Evolutionary conservation across 2,329 filamentous ascomycete species (phyloP), one percentile per base, ranked within the genome.

Genomic region (Penicillium fuscoglaucum): DNA sequence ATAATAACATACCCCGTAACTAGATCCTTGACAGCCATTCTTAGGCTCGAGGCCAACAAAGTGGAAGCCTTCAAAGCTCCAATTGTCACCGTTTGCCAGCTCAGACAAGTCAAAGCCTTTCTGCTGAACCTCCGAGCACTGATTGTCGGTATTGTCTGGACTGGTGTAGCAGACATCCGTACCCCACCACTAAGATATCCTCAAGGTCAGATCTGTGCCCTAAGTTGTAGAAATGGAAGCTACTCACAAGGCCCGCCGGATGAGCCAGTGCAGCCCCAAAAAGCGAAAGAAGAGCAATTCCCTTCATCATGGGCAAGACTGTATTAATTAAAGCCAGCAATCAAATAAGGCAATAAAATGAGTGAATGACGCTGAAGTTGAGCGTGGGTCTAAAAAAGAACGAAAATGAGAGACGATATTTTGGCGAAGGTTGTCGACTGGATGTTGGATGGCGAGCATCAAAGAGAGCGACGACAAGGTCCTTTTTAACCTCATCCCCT

Each of bases 121-220:
- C 63, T 82, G 76, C 77, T 95, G 90, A 64, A 84, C 76, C 26
- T 82, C 71, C 55, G 83, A 84, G 76, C 92, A 96, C 67, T 87
- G 76, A 79, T 95, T 93, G 80, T 91, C 81, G 70, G 83, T 86
- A 81, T 90, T 92, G 59, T 79, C 77, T 15, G 91, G 90, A 73
- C 83, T 88, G 49, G 80, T 80, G 82, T 86, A 96, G 58, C 81
- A 73, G 37, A 72, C 67, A 55, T 79, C 78, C 61, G 79, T 74
- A 55, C 76, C 74, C 80, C 83, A 87, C 66, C 73, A 70, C 66
- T 72, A 49, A 26, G 2, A 35, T 39, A 2, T 35, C 6, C 12
- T 13, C 6, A 19, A 28, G 35, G 39, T 54, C 19, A 64, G 39
- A 33, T 43, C 17, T 17, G 1, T 24, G 8, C 0, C 29, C 24